A percentile compares a stretch with the other conserved stretches of the same genome.
Conservation (phyloP, 1,284 basidiomycete species). For the Pholiota adiposa region DNA sequence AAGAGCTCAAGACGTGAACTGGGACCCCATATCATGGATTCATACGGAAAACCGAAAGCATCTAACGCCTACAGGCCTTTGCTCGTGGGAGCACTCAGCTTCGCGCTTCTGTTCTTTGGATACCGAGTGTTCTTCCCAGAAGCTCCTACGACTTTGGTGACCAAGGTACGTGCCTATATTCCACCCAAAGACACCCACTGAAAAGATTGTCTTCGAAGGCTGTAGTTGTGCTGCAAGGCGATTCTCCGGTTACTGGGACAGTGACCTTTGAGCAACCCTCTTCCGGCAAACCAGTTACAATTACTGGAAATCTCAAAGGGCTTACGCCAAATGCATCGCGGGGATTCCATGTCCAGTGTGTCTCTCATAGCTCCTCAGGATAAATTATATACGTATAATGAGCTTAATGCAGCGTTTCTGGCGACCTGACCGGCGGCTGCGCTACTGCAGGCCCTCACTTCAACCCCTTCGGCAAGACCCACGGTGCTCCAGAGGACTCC, state of each 20-base stretch:
- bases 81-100: background rate
- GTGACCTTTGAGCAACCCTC: conserved; percentile 67
- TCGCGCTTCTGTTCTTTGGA: background rate
- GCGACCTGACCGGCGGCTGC: conserved; percentile 73
- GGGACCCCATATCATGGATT: background rate
- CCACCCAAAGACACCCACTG: background rate
- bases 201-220: conserved; percentile 46
- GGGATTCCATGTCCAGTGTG: conserved; percentile 83
- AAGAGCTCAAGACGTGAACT: too few relatives aligned
- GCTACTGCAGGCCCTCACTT: conserved; percentile 75
- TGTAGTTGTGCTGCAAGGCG: conserved; percentile 67
- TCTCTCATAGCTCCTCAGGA: background rate
- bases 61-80: background rate
- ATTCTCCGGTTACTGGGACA: conserved; percentile 62
- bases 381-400: background rate
- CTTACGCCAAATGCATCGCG: conserved; percentile 63
- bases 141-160: background rate
- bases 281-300: conserved; percentile 52
- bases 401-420: conserved; percentile 56
- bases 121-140: conserved; percentile 1
- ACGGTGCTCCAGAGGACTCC: conserved; percentile 63
- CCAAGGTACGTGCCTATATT: conserved; percentile 4
- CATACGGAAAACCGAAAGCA: conserved; percentile 11
- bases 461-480: conserved; percentile 70
- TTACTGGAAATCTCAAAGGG: conserved; percentile 66